These are phyloP conservation scores for Termitomyces sp. DNA, from an alignment of 1,284 basidiomycete species.

Conservation along the genomic window DNA sequence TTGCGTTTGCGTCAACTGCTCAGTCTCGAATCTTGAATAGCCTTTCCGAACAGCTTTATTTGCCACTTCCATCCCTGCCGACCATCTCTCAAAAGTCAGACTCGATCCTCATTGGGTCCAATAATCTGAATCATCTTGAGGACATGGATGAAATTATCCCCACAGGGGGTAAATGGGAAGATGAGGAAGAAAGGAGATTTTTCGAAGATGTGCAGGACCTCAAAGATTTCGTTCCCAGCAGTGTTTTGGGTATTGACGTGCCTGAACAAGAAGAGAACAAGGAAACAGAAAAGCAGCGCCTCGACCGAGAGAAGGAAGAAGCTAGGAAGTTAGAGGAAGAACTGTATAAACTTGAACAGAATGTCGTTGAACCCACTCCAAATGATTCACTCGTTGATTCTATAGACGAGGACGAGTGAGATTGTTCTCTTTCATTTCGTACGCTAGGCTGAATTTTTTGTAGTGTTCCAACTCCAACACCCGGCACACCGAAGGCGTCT, in stretches of 20 bases:
- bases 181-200: constrained; percentile 93
- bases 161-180: constrained; percentile 90
- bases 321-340: constrained; percentile 69
- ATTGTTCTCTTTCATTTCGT: constrained; percentile 1
- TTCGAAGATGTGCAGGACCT: constrained; percentile 93
- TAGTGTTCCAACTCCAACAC: constrained; percentile 57
- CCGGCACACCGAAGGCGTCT: constrained; percentile 57
- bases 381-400: constrained; percentile 25
- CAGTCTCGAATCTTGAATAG: constrained; percentile 32
- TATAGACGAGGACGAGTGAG: constrained; percentile 47
- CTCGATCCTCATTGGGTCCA: constrained; percentile 59
- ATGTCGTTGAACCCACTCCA: constrained; percentile 15
- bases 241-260: constrained; percentile 80
- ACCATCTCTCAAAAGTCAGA: constrained; percentile 74
- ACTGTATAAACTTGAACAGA: constrained; percentile 44
- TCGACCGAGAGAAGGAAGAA: constrained; percentile 52
- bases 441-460: constrained; percentile 6
- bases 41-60: constrained; percentile 83
- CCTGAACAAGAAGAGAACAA: constrained; percentile 28
- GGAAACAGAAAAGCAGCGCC: constrained; percentile 53
- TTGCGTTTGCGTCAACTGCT: neutral
- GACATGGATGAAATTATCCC: constrained; percentile 51
- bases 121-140: constrained; percentile 22
- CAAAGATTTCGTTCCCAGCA: constrained; percentile 85
- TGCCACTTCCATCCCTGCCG: constrained; percentile 79